Evolutionary conservation across 495 filamentous ascomycete species (phyloP), one percentile per base, ranked within the genome.

Genomic region (Collariella sp.): DNA sequence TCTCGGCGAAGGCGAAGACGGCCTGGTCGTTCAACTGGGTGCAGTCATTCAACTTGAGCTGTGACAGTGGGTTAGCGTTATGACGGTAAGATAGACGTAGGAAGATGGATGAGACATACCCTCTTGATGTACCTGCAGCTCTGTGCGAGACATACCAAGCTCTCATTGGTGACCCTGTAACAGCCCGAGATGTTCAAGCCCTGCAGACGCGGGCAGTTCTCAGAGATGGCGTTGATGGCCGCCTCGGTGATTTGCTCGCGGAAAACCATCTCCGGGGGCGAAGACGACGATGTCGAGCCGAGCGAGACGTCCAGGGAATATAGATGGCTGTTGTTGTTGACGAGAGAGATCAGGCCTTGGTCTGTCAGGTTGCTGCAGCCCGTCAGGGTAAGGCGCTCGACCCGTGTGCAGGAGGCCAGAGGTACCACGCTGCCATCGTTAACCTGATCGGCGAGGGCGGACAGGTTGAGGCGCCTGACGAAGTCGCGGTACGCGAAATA

Each of bases 31-130:
- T 88, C 16, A 96, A 70, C 63, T 93, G 83, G 16, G 64, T 61
- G 63, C 94, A 95, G 20, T 89, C 84, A 67, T 97, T 97, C 47
- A 99, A 77, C 79, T 99, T 99, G 52, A 99, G 77, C 86, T 95
- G 66, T 54, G 70, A 67, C 48, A 55, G 23, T 12, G 26, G 13
- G 57, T 76, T 52, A 68, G 61, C 56, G 59, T 55, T 7, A 22
- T 38, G 13, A 26, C 0, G 13, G n/a, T n/a, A n/a, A n/a, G n/a
- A n/a, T n/a, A 39, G 4, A 29, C 16, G 43, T 11, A 38, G 38
- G 16, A 18, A 9, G 20, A 45, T 47, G 34, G 7, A 39, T 20
- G 35, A 12, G 57, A 72, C 82, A 65, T 75, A 95, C 89, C 60
- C 94, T 78, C 70, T 96, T 96, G 56, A 99, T 76, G 62, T 86